Conservation (phyloP, 768 basidiomycete genomes). For the Boletus sp. region DNA sequence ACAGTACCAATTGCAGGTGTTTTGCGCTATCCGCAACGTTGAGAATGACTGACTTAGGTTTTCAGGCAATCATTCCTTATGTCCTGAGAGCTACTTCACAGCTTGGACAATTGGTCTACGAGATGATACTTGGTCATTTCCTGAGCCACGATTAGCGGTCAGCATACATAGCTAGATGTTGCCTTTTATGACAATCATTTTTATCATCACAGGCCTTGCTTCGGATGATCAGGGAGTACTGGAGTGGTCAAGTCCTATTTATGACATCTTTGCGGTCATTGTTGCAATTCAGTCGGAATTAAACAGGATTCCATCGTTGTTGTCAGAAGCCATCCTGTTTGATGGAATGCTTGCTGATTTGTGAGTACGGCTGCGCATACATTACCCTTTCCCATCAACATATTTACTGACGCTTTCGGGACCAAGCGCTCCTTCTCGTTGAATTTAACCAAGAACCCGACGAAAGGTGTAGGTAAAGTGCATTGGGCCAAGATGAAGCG, state of each 20-base stretch:
- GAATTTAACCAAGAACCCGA: constrained; percentile 92
- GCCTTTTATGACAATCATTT: neutral
- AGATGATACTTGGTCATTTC: constrained; percentile 91
- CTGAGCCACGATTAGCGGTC: constrained; percentile 76
- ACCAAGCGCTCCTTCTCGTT: constrained; percentile 88
- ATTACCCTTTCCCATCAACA: constrained; percentile 40
- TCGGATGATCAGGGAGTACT: constrained; percentile 74
- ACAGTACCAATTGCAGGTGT: constrained; percentile 72
- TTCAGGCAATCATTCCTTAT: constrained; percentile 81
- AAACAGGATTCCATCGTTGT: constrained; percentile 58
- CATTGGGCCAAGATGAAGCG: constrained; percentile 63
- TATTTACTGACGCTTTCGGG: constrained; percentile 94
- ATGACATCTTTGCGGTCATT: constrained; percentile 84
- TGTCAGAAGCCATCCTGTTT: constrained; percentile 59
- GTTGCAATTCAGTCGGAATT: constrained; percentile 85
- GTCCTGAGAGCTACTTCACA: constrained; percentile 82
- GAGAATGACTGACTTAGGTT: neutral
- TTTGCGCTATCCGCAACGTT: constrained; percentile 15
- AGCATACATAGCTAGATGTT: neutral
- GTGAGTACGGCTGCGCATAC: constrained; percentile 39
- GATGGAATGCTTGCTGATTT: constrained; percentile 96
- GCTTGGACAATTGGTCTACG: constrained; percentile 83
- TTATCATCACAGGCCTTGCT: constrained; percentile 57
- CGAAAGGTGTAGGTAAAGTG: constrained; percentile 47
- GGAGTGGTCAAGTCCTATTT: constrained; percentile 90